Percentiles rank a stretch among this genome's conserved stretches.
Evolutionary conservation across 805 yeast genomes (phyloP).

Genomic region (Teunomyces cretensis): DNA sequence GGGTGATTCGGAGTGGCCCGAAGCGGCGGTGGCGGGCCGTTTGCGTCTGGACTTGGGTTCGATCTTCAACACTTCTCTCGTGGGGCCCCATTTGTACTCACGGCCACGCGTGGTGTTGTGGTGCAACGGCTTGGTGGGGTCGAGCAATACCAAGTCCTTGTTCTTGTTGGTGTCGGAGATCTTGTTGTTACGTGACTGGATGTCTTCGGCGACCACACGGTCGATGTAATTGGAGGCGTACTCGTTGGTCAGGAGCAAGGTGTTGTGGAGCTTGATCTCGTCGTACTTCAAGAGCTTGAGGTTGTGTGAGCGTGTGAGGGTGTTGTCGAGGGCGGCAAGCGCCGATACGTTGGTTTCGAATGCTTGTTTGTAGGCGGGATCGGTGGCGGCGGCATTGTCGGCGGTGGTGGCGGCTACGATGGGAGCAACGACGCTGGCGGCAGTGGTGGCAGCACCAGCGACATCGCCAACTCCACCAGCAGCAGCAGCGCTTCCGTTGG

Average conservation of each 20-base stretch:
- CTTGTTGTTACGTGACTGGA: slow-evolving; percentile 23
- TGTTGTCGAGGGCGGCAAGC: slow-evolving; percentile 14
- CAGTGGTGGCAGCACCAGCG: not conserved
- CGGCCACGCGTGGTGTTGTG: slow-evolving; percentile 23
- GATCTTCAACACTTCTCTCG: slow-evolving; percentile 20
- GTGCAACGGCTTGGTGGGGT: slow-evolving; percentile 16
- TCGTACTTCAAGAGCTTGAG: slow-evolving; percentile 12
- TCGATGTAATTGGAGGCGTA: slow-evolving; percentile 33
- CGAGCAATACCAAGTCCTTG: slow-evolving; percentile 19
- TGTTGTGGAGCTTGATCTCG: slow-evolving; percentile 13
- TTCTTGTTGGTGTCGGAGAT: slow-evolving; percentile 18
- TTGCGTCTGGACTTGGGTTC: slow-evolving; percentile 13
- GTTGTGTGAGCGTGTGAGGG: slow-evolving; percentile 12
- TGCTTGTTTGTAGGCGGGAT: slow-evolving; percentile 9
- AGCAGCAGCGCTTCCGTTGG: slow-evolving; percentile 5
- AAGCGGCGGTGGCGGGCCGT: slow-evolving; percentile 3
- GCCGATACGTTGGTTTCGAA: slow-evolving; percentile 13
- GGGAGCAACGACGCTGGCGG: not conserved
- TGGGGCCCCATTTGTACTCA: slow-evolving; percentile 29
- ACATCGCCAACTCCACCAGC: not conserved
- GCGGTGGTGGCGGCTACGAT: not conserved
- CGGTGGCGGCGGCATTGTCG: slow-evolving; percentile 4
- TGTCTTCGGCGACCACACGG: slow-evolving; percentile 36
- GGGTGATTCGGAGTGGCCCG: slow-evolving; percentile 5
- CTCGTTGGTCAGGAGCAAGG: slow-evolving; percentile 19